Evolutionary conservation across 2,329 filamentous ascomycete species (phyloP), one percentile per base, ranked within the genome.

Genomic region (Plenodomus lindquistii): DNA sequence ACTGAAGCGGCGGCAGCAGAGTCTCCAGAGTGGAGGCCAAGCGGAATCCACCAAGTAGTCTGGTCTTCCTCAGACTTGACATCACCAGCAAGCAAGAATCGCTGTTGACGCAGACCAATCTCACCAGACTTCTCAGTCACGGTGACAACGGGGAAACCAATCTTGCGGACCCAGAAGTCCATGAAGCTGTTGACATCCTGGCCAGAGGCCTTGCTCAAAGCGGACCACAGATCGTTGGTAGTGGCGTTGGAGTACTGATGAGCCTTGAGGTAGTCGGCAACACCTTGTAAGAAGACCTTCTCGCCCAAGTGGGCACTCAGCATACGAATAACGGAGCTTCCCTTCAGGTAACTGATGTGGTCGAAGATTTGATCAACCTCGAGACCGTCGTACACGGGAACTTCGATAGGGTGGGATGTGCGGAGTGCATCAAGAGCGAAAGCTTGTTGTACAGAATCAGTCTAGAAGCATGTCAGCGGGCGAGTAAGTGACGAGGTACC

Each of bases 331-430:
- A 94, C 89, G 2, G 93, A 96, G 76, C 91, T 96, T 29, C 94
- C 94, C 78, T 99, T 97, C 54, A 95, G 81, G 70, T 97, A 99
- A 75, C 89, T 95, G 74, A 99, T 97, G 70, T 87, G 84, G 71
- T 99, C 94, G 67, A 99, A 99, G 58, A 97, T 96, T 73, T 99
- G 94, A 73, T 97, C 95, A 57, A 97, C 91, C 62, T 97, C 94
- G 10, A 97, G 83, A 22, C 92, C 94, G 70, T 97, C 92, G 62
- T 86, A 86, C 22, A 99, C 94, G 0, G 91, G 89, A 6, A 99
- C 94, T 73, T 99, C 93, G 60, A 99, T 97, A 8, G 94, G 89
- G 73, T 99, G 94, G 41, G 91, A 96, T 36, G 91, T 89, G 39
- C 94, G 88, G 59, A 99, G 84, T 38, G 89, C 86, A 67, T 99